Percentiles rank a stretch among this genome's conserved stretches.
Evolutionary conservation across 2,329 filamentous ascomycete species (phyloP).

Genomic region (Kalaharituber pfeilii): DNA sequence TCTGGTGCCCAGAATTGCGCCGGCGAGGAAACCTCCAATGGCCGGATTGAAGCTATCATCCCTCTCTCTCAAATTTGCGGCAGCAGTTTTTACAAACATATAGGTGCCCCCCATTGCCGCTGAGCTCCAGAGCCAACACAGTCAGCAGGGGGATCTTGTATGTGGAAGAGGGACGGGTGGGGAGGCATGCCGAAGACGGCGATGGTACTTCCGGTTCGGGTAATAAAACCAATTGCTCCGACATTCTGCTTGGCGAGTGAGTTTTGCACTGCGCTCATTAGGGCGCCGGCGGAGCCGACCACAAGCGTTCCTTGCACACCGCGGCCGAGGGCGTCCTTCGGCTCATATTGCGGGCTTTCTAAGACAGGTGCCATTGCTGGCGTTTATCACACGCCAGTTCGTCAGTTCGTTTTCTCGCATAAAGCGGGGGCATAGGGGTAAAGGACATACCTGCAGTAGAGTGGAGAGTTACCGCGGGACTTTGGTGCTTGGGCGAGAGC

Average conservation of each 20-base stretch:
- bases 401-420: no score
- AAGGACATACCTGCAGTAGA: no score
- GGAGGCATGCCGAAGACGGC: constrained; percentile 45
- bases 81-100: constrained; percentile 56
- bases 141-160: constrained; percentile 12
- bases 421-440: no score
- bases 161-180: not conserved
- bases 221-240: constrained; percentile 63
- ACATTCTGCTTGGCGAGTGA: constrained; percentile 68
- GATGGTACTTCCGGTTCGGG: constrained; percentile 58
- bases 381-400: no score
- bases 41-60: constrained; percentile 61
- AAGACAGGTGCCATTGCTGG: constrained; percentile 1
- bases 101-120: constrained; percentile 59
- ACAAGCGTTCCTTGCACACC: constrained; percentile 47
- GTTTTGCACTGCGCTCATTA: constrained; percentile 68
- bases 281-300: constrained; percentile 49
- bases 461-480: no score
- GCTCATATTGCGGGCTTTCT: constrained; percentile 5
- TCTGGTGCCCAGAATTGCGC: constrained; percentile 52
- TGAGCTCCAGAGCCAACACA: constrained; percentile 26
- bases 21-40: constrained; percentile 59
- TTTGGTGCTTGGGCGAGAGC: no score
- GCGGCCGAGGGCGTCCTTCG: constrained; percentile 48
- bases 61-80: constrained; percentile 71